These are phyloP conservation scores for Botrytis hyacinthi DNA, from an alignment of 2,329 filamentous ascomycete genomes.

Conservation along the genomic window DNA sequence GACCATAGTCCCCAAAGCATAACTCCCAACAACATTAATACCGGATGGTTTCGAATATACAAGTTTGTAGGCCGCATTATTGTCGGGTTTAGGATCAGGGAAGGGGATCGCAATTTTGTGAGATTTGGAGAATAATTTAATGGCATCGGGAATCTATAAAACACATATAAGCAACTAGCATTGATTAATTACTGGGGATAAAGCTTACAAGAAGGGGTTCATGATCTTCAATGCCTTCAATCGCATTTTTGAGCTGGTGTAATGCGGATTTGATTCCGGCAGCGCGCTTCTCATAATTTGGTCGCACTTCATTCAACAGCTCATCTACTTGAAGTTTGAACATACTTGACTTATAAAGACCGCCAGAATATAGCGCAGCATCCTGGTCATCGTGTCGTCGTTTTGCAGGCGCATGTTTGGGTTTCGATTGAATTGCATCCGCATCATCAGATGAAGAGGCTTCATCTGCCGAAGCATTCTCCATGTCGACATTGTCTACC, in stretches of 20 bases:
- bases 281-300: conserved; percentile 56
- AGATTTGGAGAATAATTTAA: conserved; percentile 62
- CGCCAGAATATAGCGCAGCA: conserved; percentile 42
- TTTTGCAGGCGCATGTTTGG: conserved; percentile 23
- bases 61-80: conserved; percentile 78
- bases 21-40: conserved; percentile 87
- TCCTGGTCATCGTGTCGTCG: conserved; percentile 32
- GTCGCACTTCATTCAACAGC: conserved; percentile 55
- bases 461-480: conserved; percentile 17
- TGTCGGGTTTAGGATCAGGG: conserved; percentile 72
- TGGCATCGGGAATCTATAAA: conserved; percentile 65
- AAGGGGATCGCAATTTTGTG: conserved; percentile 76
- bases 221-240: conserved; percentile 55
- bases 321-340: conserved; percentile 69
- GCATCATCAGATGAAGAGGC: conserved; percentile 29
- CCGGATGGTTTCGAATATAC: conserved; percentile 71
- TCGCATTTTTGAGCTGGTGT: conserved; percentile 52
- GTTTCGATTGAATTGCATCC: conserved; percentile 15
- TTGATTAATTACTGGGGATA: background rate
- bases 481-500: conserved; percentile 14
- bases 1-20: conserved; percentile 71
- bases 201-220: conserved; percentile 45
- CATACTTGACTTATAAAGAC: conserved; percentile 60
- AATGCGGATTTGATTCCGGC: conserved; percentile 52
- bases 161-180: conserved; percentile 17